Percentiles rank a stretch among this genome's conserved stretches.
Conservation (phyloP, 768 basidiomycete species). For the Pleurotus ostreatus region DNA sequence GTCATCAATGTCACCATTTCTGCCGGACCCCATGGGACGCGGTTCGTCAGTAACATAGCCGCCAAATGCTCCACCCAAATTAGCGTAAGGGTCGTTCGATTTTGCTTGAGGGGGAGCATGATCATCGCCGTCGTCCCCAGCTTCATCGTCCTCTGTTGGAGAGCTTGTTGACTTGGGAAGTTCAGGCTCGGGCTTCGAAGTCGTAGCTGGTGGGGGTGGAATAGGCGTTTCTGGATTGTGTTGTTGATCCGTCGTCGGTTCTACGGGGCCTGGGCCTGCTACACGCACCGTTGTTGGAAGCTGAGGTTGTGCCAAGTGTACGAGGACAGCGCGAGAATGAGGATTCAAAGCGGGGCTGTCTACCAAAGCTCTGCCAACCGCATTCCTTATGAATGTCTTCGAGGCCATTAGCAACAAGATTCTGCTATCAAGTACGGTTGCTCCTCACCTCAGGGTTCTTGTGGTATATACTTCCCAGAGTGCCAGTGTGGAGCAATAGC, state of each 20-base stretch:
- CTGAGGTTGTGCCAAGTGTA: slow-evolving; percentile 52
- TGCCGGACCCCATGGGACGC: slow-evolving; percentile 48
- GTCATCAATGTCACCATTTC: slow-evolving; percentile 58
- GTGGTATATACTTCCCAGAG: slow-evolving; percentile 94
- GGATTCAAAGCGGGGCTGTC: slow-evolving; percentile 91
- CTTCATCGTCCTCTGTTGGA: slow-evolving; percentile 14
- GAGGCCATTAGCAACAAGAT: neutral
- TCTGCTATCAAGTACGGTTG: neutral
- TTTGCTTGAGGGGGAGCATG: slow-evolving; percentile 27
- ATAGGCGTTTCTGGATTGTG: neutral
- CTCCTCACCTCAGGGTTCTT: slow-evolving; percentile 83
- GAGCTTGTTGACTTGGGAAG: neutral
- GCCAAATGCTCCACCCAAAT: slow-evolving; percentile 73
- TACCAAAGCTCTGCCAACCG: slow-evolving; percentile 72
- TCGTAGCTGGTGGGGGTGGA: neutral
- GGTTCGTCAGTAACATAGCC: slow-evolving; percentile 73
- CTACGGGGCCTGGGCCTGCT: slow-evolving; percentile 60
- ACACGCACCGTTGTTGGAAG: slow-evolving; percentile 48
- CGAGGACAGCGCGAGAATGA: slow-evolving; percentile 69
- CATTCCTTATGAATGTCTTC: slow-evolving; percentile 91
- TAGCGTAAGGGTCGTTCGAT: slow-evolving; percentile 76
- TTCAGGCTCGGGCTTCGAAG: neutral
- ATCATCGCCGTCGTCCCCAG: slow-evolving; percentile 23
- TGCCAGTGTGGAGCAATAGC: slow-evolving; percentile 88
- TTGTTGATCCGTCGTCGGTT: slow-evolving; percentile 25